Conservation (phyloP, 495 filamentous ascomycete genomes). For the Daldinia decipiens region DNA sequence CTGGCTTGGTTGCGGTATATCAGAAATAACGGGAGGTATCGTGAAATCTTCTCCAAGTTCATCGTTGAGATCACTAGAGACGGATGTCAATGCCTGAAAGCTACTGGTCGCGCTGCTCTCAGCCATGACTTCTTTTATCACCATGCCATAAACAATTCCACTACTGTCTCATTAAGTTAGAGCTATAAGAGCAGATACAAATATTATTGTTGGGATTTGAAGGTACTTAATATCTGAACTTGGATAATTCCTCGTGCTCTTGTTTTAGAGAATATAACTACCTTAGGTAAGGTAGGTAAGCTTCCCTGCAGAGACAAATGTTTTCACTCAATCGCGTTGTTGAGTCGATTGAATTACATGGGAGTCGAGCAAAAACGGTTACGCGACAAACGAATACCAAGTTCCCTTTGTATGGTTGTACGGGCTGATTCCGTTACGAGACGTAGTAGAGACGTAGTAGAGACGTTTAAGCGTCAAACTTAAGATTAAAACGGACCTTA, state of each 20-base stretch:
- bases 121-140: slow-evolving; percentile 16
- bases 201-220: background rate
- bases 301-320: background rate
- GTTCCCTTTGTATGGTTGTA: background rate
- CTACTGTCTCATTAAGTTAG: background rate
- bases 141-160: slow-evolving; percentile 12
- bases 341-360: slow-evolving; percentile 3
- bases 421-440: background rate
- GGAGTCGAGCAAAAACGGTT: background rate
- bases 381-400: slow-evolving; percentile 1
- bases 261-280: background rate
- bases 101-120: slow-evolving; percentile 17
- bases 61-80: slow-evolving; percentile 3
- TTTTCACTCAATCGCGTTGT: slow-evolving; percentile 6
- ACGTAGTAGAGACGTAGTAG: background rate
- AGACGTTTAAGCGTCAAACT: background rate
- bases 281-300: background rate
- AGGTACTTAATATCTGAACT: slow-evolving; percentile 5
- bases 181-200: background rate
- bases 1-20: slow-evolving; percentile 25
- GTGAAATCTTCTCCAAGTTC: slow-evolving; percentile 20
- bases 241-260: slow-evolving; percentile 3
- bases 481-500: no score
- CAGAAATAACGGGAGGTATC: slow-evolving; percentile 31
- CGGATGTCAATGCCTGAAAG: background rate